Conservation (phyloP, 2,329 filamentous ascomycete species). For the Seiridium cupressi region DNA sequence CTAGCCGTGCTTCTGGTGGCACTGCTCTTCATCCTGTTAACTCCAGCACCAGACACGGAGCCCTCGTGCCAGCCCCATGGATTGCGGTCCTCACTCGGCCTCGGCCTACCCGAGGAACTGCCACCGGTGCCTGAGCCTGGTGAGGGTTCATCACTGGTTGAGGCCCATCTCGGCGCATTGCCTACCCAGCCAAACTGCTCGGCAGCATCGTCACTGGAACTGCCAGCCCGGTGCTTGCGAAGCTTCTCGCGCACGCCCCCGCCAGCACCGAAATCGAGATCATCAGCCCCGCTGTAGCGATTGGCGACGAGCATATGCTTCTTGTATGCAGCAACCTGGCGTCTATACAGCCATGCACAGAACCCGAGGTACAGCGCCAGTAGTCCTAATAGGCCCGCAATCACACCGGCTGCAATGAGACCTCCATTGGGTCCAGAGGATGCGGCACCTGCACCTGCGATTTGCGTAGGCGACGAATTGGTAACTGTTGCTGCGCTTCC, state of each 20-base stretch:
- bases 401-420: slow-evolving; percentile 47
- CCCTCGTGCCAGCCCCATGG: slow-evolving; percentile 20
- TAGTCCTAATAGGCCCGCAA: slow-evolving; percentile 65
- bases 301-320: slow-evolving; percentile 66
- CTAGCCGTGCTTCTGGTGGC: slow-evolving; percentile 34
- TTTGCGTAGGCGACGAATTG: slow-evolving; percentile 8
- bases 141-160: slow-evolving; percentile 18
- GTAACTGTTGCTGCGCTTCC: slow-evolving; percentile 45
- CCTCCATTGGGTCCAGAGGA: slow-evolving; percentile 27
- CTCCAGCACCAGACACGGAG: slow-evolving; percentile 14
- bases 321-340: slow-evolving; percentile 68
- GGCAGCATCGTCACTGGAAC: slow-evolving; percentile 6
- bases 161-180: slow-evolving; percentile 18
- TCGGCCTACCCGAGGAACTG: slow-evolving; percentile 7
- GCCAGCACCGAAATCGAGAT: slow-evolving; percentile 26
- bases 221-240: slow-evolving; percentile 16
- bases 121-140: slow-evolving; percentile 14
- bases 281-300: slow-evolving; percentile 45
- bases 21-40: slow-evolving; percentile 25
- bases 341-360: slow-evolving; percentile 71
- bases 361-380: slow-evolving; percentile 66
- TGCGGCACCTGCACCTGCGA: slow-evolving; percentile 28
- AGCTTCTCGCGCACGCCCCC: slow-evolving; percentile 22
- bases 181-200: slow-evolving; percentile 28
- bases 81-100: slow-evolving; percentile 25